A percentile compares a stretch with the other conserved stretches of the same genome.
Conservation (phyloP, 148 eudicot genomes). For the Heliosperma pusillum region DNA sequence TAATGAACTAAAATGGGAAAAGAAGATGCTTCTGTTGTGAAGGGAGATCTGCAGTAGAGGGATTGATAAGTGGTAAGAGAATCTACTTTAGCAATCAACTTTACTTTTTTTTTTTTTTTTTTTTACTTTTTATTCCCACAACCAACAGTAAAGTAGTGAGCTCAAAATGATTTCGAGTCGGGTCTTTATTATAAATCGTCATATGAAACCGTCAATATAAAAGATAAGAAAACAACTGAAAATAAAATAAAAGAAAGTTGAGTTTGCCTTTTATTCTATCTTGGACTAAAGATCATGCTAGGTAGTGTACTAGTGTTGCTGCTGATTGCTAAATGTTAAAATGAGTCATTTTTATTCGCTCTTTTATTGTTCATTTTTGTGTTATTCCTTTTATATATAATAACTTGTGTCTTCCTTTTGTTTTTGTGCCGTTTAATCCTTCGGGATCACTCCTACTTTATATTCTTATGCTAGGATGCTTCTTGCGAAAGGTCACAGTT, state of each 20-base stretch:
- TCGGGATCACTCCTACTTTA: constrained; percentile 16
- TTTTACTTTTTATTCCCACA: neutral
- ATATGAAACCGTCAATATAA: neutral
- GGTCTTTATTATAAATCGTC: neutral
- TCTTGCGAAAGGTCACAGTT: too few relatives aligned
- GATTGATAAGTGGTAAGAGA: constrained; percentile 29
- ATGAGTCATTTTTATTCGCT: neutral
- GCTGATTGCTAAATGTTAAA: neutral
- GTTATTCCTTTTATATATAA: neutral
- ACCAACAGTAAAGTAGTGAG: neutral
- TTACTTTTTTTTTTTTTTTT: neutral
- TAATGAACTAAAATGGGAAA: neutral
- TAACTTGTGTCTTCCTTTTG: neutral
- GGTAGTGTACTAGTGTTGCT: neutral
- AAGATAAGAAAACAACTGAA: neutral
- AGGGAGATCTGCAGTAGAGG: constrained; percentile 21
- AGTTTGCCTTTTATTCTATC: neutral
- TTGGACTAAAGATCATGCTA: constrained; percentile 8
- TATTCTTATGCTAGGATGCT: neutral
- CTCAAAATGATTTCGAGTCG: neutral
- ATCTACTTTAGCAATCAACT: constrained; percentile 19
- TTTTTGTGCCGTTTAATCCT: constrained; percentile 10
- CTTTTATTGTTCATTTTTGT: neutral
- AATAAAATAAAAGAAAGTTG: neutral
- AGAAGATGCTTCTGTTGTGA: constrained; percentile 19